Conservation (phyloP, 495 filamentous ascomycete species). For the Copromyces sp. region DNA sequence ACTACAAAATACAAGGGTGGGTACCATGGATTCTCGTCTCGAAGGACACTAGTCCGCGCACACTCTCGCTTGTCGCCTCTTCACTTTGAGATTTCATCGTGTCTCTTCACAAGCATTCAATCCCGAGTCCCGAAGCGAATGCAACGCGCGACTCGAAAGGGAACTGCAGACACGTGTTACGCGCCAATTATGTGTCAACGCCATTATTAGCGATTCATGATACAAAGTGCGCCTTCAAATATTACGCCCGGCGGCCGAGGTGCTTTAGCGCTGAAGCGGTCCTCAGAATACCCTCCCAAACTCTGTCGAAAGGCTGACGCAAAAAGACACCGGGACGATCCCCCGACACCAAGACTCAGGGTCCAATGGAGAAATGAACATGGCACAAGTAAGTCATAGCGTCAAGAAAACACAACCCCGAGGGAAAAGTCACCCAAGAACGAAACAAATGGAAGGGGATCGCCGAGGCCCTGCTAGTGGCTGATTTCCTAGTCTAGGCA, state of each 20-base stretch:
- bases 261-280: background rate
- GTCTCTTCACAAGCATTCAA: background rate
- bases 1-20: background rate
- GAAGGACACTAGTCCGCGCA: background rate
- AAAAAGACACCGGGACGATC: background rate
- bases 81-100: background rate
- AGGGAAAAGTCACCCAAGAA: background rate
- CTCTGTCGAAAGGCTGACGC: background rate
- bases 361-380: background rate
- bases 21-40: background rate
- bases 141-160: background rate
- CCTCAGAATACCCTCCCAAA: background rate
- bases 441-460: background rate
- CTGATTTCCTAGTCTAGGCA: background rate
- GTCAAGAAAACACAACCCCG: background rate
- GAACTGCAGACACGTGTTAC: background rate
- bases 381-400: background rate
- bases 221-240: background rate
- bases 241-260: background rate
- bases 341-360: background rate
- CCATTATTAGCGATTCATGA: background rate
- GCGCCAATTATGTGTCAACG: background rate
- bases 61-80: background rate
- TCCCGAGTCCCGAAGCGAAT: background rate
- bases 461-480: background rate